These are phyloP conservation scores for Saposhnikovia divaricata DNA, from an alignment of 129 eudicot genomes.

Conservation along the genomic window DNA sequence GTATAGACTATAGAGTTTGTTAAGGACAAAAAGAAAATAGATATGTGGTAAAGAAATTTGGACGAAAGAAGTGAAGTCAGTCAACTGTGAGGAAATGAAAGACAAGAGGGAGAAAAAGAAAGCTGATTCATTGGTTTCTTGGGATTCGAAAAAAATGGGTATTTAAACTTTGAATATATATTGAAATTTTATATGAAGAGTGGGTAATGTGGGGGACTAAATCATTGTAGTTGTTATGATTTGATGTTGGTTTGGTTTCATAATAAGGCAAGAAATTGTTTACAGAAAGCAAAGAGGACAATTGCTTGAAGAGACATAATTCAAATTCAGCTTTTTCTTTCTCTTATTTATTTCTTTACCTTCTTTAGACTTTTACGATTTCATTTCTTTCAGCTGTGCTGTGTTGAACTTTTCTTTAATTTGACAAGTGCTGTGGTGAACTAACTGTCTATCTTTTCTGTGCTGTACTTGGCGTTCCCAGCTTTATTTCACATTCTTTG, in stretches of 20 bases:
- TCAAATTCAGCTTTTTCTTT: constrained; percentile 36
- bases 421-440: constrained; percentile 6
- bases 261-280: background rate
- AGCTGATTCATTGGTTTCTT: constrained; percentile 28
- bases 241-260: constrained; percentile 30
- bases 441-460: constrained; percentile 7
- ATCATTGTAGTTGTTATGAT: constrained; percentile 64
- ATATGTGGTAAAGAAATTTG: constrained; percentile 17
- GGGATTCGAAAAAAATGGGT: constrained; percentile 50
- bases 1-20: constrained; percentile 13
- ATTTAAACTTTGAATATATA: background rate
- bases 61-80: constrained; percentile 37
- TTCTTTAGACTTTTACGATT: background rate
- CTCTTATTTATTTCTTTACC: background rate
- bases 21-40: constrained; percentile 24
- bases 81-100: constrained; percentile 27
- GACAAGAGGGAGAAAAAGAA: constrained; percentile 19
- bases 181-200: background rate
- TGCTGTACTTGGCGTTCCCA: background rate
- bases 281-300: constrained; percentile 17
- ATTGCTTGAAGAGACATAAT: constrained; percentile 26
- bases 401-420: constrained; percentile 1
- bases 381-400: constrained; percentile 6
- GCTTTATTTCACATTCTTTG: background rate
- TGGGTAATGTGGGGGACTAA: constrained; percentile 69